Evolutionary conservation across 352 stramenopile genomes (phyloP).

Genomic region (Pythium periplocum): DNA sequence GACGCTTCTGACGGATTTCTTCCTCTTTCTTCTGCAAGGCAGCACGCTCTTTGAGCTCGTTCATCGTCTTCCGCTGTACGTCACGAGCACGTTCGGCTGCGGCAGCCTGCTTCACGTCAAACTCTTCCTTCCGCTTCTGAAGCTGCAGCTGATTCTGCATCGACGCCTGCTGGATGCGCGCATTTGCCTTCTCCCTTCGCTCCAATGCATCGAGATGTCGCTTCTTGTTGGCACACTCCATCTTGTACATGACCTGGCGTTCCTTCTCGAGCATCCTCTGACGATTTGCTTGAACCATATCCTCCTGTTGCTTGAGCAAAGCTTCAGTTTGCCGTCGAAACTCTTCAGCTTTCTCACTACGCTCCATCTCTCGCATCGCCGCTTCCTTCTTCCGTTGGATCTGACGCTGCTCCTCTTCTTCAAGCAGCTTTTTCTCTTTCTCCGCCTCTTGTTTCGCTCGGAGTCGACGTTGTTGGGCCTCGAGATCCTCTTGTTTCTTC

Average conservation of each 20-base stretch:
- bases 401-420: slow-evolving; percentile 36
- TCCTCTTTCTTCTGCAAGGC: slow-evolving; percentile 64
- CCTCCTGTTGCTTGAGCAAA: slow-evolving; percentile 63
- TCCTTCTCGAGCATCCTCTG: slow-evolving; percentile 64
- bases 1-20: slow-evolving; percentile 49
- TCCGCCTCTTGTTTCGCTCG: slow-evolving; percentile 45
- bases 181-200: slow-evolving; percentile 44
- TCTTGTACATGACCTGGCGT: slow-evolving; percentile 46
- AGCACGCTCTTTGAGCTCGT: slow-evolving; percentile 53
- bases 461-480: slow-evolving; percentile 35
- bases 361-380: slow-evolving; percentile 43
- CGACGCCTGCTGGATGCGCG: slow-evolving; percentile 45
- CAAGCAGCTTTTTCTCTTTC: slow-evolving; percentile 31
- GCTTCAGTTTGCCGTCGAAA: slow-evolving; percentile 57
- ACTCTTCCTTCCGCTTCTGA: slow-evolving; percentile 54
- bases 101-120: slow-evolving; percentile 51
- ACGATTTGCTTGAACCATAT: slow-evolving; percentile 37
- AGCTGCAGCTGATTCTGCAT: slow-evolving; percentile 56
- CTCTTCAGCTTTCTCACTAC: slow-evolving; percentile 61
- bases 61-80: slow-evolving; percentile 51
- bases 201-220: slow-evolving; percentile 51
- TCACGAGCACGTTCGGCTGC: slow-evolving; percentile 44
- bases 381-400: slow-evolving; percentile 35
- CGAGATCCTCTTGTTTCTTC: slow-evolving; percentile 56
- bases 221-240: slow-evolving; percentile 42